Evolutionary conservation across 2,329 filamentous ascomycete species (phyloP).

Genomic region (Anisogramma anomala): DNA sequence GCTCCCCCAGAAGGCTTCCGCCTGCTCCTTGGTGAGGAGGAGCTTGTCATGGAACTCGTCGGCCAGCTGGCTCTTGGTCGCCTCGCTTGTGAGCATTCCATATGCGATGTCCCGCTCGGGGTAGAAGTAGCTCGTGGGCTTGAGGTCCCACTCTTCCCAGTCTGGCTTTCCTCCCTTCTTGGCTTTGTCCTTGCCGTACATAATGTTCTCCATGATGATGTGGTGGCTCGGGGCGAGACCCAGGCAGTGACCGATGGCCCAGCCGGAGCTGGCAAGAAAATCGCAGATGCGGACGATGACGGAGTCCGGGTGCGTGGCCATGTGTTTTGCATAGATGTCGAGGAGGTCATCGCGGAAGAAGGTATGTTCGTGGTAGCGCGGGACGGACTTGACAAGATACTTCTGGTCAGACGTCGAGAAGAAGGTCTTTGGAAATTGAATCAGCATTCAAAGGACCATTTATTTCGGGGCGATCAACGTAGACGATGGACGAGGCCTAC

Average conservation of each 20-base stretch:
- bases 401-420: constrained; percentile 55
- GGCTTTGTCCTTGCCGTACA: constrained; percentile 45
- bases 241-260: constrained; percentile 47
- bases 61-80: constrained; percentile 52
- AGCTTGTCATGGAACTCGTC: constrained; percentile 59
- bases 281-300: constrained; percentile 62
- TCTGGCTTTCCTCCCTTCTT: constrained; percentile 23
- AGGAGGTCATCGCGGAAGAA: constrained; percentile 59
- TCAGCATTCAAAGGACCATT: neutral
- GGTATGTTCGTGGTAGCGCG: constrained; percentile 55
- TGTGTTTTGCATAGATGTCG: constrained; percentile 52
- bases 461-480: too few relatives aligned
- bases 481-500: too few relatives aligned
- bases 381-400: constrained; percentile 61
- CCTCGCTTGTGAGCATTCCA: constrained; percentile 49
- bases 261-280: constrained; percentile 45
- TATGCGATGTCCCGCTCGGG: constrained; percentile 61
- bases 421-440: constrained; percentile 42
- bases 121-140: constrained; percentile 64
- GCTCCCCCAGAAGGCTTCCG: constrained; percentile 41
- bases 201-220: constrained; percentile 67
- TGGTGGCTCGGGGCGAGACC: constrained; percentile 56
- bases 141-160: constrained; percentile 66
- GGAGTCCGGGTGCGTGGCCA: constrained; percentile 46
- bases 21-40: constrained; percentile 41